Percentiles rank a stretch among this genome's conserved stretches.
phyloP scores from a whole-genome alignment of 805 yeast genomes.

The Candida parachauliodes region DNA sequence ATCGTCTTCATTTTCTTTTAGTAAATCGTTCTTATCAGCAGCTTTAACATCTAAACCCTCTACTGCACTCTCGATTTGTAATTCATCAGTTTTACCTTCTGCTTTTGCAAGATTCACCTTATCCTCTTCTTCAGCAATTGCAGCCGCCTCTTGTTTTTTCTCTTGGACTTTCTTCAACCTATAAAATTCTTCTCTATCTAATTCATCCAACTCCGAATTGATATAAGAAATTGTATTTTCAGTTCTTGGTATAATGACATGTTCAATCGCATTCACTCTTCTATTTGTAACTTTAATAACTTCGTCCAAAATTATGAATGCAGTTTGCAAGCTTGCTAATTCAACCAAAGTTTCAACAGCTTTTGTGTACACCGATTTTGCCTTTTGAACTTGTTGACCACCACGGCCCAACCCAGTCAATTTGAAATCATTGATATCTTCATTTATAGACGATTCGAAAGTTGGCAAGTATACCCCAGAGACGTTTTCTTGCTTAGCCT shows the following conservation, averaged over 20 bases:
- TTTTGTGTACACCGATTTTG: constrained; percentile 86
- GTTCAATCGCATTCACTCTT: constrained; percentile 98
- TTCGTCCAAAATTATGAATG: constrained; percentile 93
- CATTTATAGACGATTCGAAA: constrained; percentile 81
- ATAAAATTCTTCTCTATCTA: constrained; percentile 97
- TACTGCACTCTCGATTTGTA: constrained; percentile 26
- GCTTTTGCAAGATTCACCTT: constrained; percentile 8
- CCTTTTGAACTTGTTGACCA: constrained; percentile 96
- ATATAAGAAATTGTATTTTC: constrained; percentile 90
- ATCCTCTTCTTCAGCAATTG: constrained; percentile 57
- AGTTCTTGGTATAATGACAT: constrained; percentile 95
- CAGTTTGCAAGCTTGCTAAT: constrained; percentile 93
- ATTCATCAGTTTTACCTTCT: constrained; percentile 14
- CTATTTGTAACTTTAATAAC: constrained; percentile 97
- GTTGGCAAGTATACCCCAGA: constrained; percentile 94
- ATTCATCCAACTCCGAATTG: constrained; percentile 93
- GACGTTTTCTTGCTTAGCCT: constrained; percentile 92
- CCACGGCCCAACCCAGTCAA: constrained; percentile 97
- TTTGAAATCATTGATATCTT: constrained; percentile 86
- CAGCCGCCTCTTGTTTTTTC: constrained; percentile 80
- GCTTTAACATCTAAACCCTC: constrained; percentile 20
- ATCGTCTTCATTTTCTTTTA: constrained; percentile 44
- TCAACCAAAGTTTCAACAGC: constrained; percentile 98
- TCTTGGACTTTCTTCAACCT: constrained; percentile 94
- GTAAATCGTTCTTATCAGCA: constrained; percentile 21